phyloP scores from a whole-genome alignment of 2,329 filamentous ascomycete species.

The Neofusicoccum umdonicola region DNA sequence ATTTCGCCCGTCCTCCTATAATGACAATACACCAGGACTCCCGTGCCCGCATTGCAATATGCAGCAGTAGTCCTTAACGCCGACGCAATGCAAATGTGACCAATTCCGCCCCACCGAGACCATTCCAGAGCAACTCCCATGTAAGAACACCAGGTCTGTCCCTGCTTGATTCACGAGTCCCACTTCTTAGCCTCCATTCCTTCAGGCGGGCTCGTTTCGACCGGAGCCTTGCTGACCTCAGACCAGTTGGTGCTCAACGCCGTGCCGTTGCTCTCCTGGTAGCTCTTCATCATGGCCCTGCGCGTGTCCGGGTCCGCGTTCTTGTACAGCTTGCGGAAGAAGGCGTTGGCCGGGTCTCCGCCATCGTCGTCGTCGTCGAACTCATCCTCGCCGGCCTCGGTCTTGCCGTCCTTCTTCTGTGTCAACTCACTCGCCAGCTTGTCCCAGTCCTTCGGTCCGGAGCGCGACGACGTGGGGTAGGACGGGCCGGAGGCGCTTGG shows the following conservation, averaged over 20 bases:
- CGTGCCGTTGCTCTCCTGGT: constrained; percentile 89
- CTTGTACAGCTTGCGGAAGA: constrained; percentile 89
- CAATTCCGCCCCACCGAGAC: neutral
- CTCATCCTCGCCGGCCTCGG: constrained; percentile 24
- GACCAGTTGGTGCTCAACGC: constrained; percentile 88
- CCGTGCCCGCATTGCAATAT: neutral
- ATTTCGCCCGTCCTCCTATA: no score
- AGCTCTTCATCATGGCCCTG: constrained; percentile 98
- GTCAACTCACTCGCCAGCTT: constrained; percentile 59
- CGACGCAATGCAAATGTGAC: constrained; percentile 14
- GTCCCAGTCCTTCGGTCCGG: constrained; percentile 90
- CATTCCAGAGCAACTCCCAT: neutral
- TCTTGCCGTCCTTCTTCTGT: constrained; percentile 25
- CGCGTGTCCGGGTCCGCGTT: constrained; percentile 73
- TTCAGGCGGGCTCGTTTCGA: constrained; percentile 72
- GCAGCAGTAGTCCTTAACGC: constrained; percentile 4
- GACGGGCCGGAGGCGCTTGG: constrained; percentile 46
- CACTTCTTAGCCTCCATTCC: constrained; percentile 74
- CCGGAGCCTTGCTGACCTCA: constrained; percentile 69
- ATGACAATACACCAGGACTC: neutral
- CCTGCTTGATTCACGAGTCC: neutral
- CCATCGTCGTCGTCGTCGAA: constrained; percentile 38
- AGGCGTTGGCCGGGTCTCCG: constrained; percentile 64
- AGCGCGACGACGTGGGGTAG: constrained; percentile 84
- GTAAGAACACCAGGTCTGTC: neutral